Evolutionary conservation across 805 yeast species (phyloP), one percentile per base, ranked within the genome.

Genomic region (Spathaspora gorwiae): DNA sequence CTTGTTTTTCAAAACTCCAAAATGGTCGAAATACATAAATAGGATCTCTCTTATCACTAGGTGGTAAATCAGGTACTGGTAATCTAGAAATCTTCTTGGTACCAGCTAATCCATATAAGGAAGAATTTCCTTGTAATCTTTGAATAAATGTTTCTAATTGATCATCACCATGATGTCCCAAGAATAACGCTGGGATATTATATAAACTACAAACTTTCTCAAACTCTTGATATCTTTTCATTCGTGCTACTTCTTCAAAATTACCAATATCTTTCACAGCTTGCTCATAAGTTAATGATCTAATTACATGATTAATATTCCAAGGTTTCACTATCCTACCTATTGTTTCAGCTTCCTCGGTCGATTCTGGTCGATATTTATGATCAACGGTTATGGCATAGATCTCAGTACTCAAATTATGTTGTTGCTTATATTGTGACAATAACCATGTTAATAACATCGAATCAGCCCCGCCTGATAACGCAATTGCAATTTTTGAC

Each of bases 391-490:
- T 83, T 33, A 84, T 67, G 2, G 89, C 87, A 43, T 62, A 60
- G 1, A 81, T 59, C 1, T 52, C 47, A 2, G 65, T 55, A 6
- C 61, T 54, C 39, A 64, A 43, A 3, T 42, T 46, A 9, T 68
- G 47, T 9, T 15, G 19, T 5, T 32, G 35, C 30, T 56, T 62
- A 52, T 66, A 75, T 26, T 64, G 59, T 0, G 66, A 48, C 5
- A 83, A 59, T 14, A 84, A 64, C 50, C 74, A 73, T 0, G 85
- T 70, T 37, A 87, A 59, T 11, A 86, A 81, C 80, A 86, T 81
- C 1, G 94, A 86, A 57, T 87, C 95, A 0, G 83, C 89, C 1
- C 95, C 95, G 1, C 95, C 95, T 12, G 89, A 81, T 1, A 87
- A 73, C 0, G 90, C 89, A 13, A 87, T 60, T 5, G 71, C 78